Percentiles rank a stretch among this genome's conserved stretches.
Evolutionary conservation across 306 rosid species (phyloP).

Genomic region (Rosa persica): DNA sequence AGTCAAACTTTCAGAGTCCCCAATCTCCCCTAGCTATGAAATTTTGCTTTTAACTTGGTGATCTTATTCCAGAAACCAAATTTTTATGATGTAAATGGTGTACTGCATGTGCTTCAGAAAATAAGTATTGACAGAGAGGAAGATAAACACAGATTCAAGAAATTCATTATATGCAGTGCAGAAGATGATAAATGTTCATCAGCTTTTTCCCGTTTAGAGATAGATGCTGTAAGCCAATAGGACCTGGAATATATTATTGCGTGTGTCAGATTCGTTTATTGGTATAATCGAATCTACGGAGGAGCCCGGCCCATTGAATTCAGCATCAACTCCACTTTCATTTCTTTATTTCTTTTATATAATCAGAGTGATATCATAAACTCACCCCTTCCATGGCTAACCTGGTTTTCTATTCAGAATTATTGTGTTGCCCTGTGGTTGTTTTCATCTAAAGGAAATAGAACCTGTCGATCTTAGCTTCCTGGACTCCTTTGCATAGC

Average conservation of each 20-base stretch:
- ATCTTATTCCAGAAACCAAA: conserved; percentile 1
- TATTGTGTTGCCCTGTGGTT: background rate
- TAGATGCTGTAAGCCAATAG: background rate
- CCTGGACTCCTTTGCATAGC: background rate
- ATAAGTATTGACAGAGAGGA: background rate
- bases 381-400: background rate
- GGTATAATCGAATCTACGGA: background rate
- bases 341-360: background rate
- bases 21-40: background rate
- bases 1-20: conserved; percentile 17
- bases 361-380: background rate
- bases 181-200: background rate
- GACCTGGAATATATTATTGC: conserved; percentile 3
- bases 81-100: background rate
- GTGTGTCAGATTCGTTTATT: background rate
- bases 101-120: conserved; percentile 6
- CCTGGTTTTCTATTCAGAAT: background rate
- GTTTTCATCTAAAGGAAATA: background rate
- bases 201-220: background rate
- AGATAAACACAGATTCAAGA: background rate
- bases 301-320: background rate
- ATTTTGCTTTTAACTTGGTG: conserved; percentile 2
- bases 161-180: background rate
- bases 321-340: background rate
- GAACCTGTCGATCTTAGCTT: background rate